phyloP scores from a whole-genome alignment of 106 monocot genomes.

The Phalaenopsis equestris region DNA sequence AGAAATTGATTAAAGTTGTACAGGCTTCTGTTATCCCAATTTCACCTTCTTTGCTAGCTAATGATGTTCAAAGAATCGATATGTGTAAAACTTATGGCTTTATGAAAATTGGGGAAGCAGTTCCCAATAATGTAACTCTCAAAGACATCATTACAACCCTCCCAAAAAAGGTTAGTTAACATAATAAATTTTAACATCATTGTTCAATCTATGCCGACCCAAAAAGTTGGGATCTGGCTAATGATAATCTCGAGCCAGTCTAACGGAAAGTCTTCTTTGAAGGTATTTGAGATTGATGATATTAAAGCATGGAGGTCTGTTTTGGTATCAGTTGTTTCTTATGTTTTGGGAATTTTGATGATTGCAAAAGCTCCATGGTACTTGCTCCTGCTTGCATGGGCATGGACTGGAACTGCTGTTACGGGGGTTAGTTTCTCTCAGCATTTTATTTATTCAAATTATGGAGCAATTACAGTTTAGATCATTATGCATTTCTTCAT shows the following conservation, averaged over 20 bases:
- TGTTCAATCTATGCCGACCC: too few species aligned
- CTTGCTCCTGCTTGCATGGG: constrained; percentile 91
- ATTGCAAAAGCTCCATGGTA: constrained; percentile 85
- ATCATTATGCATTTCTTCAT: not conserved
- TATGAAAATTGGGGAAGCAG: constrained; percentile 73
- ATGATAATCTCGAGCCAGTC: not conserved
- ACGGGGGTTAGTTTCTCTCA: constrained; percentile 66
- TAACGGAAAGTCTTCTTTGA: constrained; percentile 15
- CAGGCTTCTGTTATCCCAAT: constrained; percentile 39
- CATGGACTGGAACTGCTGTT: constrained; percentile 90
- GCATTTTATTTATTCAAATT: not conserved
- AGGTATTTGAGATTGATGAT: constrained; percentile 98
- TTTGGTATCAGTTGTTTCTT: constrained; percentile 71
- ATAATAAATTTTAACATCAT: not conserved
- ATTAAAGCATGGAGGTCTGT: constrained; percentile 89
- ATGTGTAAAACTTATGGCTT: constrained; percentile 87
- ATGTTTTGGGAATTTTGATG: constrained; percentile 64
- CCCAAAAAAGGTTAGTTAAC: constrained; percentile 63
- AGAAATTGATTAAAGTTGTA: constrained; percentile 17
- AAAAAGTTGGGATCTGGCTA: too few species aligned
- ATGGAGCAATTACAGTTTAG: not conserved
- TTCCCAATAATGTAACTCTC: constrained; percentile 69
- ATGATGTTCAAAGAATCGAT: constrained; percentile 39
- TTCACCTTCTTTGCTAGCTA: constrained; percentile 29
- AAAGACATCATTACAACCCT: constrained; percentile 78